Base-by-base conservation (phyloP, 306 rosid species). In the Fagus crenata region DNA sequence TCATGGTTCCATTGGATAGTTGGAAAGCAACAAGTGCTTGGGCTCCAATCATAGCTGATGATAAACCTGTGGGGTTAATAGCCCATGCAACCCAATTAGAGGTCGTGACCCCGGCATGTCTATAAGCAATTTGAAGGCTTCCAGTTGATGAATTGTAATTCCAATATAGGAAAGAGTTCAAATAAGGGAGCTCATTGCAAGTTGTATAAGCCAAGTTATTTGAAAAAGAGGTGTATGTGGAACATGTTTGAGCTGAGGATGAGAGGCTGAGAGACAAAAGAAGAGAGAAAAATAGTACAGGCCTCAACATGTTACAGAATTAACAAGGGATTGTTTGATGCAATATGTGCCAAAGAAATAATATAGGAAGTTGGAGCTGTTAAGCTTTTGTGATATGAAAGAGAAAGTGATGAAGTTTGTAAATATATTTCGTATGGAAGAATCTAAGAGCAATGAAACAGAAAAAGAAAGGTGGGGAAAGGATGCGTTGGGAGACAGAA, bases 1-100 rank as follows among this genome's bases (percentile, higher is more conserved):
- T 83, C 1, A 59, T 42, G 6, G 63, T 0, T 0, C 91, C 91
- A 18, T 64, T 43, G 0, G 93, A 61, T n/a, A 51, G 86, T 14
- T 73, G 82, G 7, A 75, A 7, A 6, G 89, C 91, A 12, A 88
- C 93, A 39, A 91, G 85, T 31, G 89, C 71, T 58, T 93, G 93
- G 2, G 94, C 85, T 40, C 94, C 90, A 14, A 0, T 0, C 98
- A 93, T 93, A 53, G 92, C 80, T 0, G 4, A 0, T 0, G 0
- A 64, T 8, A 7, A 12, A 7, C 2, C 41, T 39, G 0, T 42
- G 3, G 90, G 89, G 49, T 93, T 89, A 17, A 93, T 87, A 3
- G 89, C 98, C 96, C 98, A 93, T 0, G 96, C 41, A 1, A 89
- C 93, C 94, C 98, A 93, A 2, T 6, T 84, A 5, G 87, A 49